These are phyloP conservation scores for Agrocybe chaxingu DNA, from an alignment of 768 basidiomycete species.

Conservation along the genomic window DNA sequence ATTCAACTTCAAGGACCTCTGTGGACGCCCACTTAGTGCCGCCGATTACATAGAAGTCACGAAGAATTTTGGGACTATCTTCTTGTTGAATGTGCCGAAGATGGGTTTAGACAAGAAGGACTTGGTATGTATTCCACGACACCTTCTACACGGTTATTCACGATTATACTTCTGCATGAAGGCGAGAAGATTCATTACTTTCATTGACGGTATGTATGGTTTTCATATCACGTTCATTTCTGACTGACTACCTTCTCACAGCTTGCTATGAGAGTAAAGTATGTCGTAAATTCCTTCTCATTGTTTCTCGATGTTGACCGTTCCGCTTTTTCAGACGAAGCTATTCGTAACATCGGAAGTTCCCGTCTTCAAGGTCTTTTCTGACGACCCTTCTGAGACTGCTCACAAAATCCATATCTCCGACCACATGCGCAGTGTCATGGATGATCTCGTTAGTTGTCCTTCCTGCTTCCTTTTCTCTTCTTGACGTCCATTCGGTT, in stretches of 20 bases:
- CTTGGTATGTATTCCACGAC: constrained; percentile 44
- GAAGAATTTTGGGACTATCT: constrained; percentile 81
- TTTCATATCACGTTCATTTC: neutral
- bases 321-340: constrained; percentile 59
- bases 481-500: constrained; percentile 5
- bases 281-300: constrained; percentile 7
- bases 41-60: constrained; percentile 97
- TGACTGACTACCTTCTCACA: constrained; percentile 20
- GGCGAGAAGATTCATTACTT: constrained; percentile 96
- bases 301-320: constrained; percentile 1
- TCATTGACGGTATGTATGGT: constrained; percentile 75
- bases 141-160: neutral
- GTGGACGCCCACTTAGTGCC: constrained; percentile 86
- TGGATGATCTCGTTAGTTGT: constrained; percentile 85
- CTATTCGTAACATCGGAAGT: constrained; percentile 91
- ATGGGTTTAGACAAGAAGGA: constrained; percentile 88
- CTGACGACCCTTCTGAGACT: constrained; percentile 50
- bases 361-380: constrained; percentile 87
- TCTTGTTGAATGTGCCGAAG: constrained; percentile 83
- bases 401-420: constrained; percentile 43
- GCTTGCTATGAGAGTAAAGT: constrained; percentile 93
- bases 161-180: constrained; percentile 23
- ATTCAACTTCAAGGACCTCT: constrained; percentile 84
- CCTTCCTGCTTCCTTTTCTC: neutral
- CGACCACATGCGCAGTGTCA: constrained; percentile 88